A percentile compares a stretch with the other conserved stretches of the same genome.
These are phyloP conservation scores for Cladophialophora yegresii DNA, from an alignment of 2,329 filamentous ascomycete genomes.

Conservation along the genomic window DNA sequence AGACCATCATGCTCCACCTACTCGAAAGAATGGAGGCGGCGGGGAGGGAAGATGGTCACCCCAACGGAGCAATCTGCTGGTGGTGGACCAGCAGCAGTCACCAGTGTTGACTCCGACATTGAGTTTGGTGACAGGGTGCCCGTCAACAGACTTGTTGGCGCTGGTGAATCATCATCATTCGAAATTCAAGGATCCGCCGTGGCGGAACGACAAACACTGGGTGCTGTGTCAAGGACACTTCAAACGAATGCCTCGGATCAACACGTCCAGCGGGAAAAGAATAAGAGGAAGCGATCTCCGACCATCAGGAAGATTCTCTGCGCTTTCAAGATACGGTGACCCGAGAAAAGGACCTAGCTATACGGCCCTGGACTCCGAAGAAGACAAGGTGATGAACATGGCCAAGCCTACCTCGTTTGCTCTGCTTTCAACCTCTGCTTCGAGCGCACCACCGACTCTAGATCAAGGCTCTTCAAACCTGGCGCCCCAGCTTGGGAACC, in stretches of 20 bases:
- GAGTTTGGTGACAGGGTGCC: background rate
- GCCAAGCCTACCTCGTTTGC: background rate
- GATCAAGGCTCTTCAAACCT: background rate
- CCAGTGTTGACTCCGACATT: background rate
- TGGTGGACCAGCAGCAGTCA: background rate
- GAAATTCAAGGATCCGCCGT: background rate
- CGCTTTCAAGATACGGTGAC: background rate
- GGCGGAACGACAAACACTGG: background rate
- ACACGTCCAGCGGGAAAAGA: background rate
- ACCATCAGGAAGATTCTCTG: slow-evolving; percentile 1
- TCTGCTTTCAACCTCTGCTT: background rate
- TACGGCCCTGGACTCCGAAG: background rate
- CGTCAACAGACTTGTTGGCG: background rate
- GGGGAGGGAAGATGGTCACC: background rate
- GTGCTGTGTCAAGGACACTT: background rate
- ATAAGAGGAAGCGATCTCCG: slow-evolving; percentile 1
- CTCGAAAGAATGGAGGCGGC: slow-evolving; percentile 17
- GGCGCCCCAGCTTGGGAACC: background rate
- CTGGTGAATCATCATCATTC: background rate
- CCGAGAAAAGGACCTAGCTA: background rate
- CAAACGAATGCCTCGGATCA: background rate
- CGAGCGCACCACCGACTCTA: background rate
- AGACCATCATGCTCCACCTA: slow-evolving; percentile 16
- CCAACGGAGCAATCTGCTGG: background rate
- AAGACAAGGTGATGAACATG: background rate